Base-by-base conservation (phyloP, 1,139 yeast species). In the Lodderomyces beijingensis region DNA sequence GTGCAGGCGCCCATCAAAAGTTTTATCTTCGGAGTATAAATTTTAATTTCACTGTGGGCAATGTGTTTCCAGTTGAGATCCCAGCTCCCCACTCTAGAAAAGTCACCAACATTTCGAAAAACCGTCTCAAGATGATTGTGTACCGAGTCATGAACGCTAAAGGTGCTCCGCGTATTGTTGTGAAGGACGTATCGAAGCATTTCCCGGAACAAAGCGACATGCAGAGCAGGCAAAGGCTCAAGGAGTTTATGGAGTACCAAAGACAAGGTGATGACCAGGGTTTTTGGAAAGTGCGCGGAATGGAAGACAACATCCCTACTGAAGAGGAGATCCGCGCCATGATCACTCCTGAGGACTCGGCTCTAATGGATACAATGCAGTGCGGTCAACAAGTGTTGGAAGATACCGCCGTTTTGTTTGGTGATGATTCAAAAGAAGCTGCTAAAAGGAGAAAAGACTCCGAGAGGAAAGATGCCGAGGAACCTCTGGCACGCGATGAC, bases 71-170 rank as follows among this genome's bases (percentile, higher is more conserved):
- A 1, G 96, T 88, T 2, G 96, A 88, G 51, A 82, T 93, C 14
- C 98, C 98, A 1, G 97, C 97, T 1, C 98, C 99, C 1, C 96
- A 93, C 55, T 87, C 96, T 1, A 76, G 98, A 56, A 88, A 88
- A 50, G 96, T 89, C 11, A 89, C 98, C 0, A 84, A 95, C 6
- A 89, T 95, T 14, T 80, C 91, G 33, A 89, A 91, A 51, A 89
- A 88, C 50, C 70, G 98, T 40, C 65, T 93, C 42, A 87, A 86
- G 54, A 89, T 93, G 96, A 81, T 91, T 48, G 97, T 88, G 3
- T 89, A 77, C 50, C 74, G 98, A 37, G 86, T 89, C 3, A 69
- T 93, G 59, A 87, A 89, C 55, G 77, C 79, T 44, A 79, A 74
- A 32, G 83, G 84, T 2, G 75, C 78, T 28, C 80, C 85, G 27